Base-by-base conservation (phyloP, 2,329 filamentous ascomycete genomes). In the Xylariaceae sp. region DNA sequence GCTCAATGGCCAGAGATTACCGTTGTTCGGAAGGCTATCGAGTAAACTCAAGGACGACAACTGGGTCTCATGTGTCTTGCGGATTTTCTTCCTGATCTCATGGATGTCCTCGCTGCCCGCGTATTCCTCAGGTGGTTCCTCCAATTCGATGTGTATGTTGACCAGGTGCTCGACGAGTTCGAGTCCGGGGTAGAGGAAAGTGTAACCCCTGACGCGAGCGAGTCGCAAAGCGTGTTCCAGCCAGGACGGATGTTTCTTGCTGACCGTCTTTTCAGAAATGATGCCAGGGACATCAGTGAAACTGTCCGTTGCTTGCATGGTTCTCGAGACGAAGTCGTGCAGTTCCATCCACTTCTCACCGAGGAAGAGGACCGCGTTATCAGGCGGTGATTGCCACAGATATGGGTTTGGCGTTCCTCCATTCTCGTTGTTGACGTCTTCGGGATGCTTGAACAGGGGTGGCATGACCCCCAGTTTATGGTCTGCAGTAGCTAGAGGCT, bases 301-400 rank as follows among this genome's bases (percentile, higher is more conserved):
- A 7, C 66, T 65, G 42, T 74, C 73, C 48, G 78, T 75, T 15
- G 71, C 70, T 37, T 79, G 75, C 13, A 92, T 75, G 5, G 86
- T 78, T 52, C 82, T 80, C 9, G 88, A 83, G 1, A 95, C 81
- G 66, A 95, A 94, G 9, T 85, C 82, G 71, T 97, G 92, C 8
- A 96, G 81, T 66, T 96, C 90, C 10, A 83, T 77, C 94, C 94
- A 99, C 69, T 88, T 92, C 52, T 91, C 84, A 49, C 92, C 92
- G 58, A 94, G 86, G 71, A 93, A 88, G 8, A 99, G 79, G 9
- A 87, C 84, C 0, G 93, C 92, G 64, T 94, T 88, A 69, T 88
- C 90, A 64, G 86, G 89, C 4, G 93, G 92, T 1, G 87, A 85
- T 73, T 96, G 89, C 87, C 92, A 96, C 7, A 96, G 77, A 68